A percentile compares a stretch with the other conserved stretches of the same genome.
Conservation (phyloP, 768 basidiomycete species). For the Leccinum imitatum region DNA sequence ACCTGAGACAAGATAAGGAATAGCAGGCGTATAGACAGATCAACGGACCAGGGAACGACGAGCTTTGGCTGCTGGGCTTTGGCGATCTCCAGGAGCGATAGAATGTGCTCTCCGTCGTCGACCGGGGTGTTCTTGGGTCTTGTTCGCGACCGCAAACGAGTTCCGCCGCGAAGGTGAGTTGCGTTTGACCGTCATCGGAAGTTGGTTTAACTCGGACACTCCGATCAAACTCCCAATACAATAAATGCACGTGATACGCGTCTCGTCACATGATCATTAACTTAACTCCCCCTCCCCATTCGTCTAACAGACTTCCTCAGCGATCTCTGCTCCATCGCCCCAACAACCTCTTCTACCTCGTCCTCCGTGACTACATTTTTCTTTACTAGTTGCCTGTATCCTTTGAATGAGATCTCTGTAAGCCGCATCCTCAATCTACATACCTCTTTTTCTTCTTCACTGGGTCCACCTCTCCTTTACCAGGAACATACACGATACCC, state of each 20-base stretch:
- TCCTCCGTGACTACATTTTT: conserved; percentile 63
- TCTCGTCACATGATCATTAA: conserved; percentile 31
- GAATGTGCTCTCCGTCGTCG: conserved; percentile 68
- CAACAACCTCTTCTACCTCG: conserved; percentile 48
- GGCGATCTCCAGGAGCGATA: conserved; percentile 67
- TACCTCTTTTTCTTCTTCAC: conserved; percentile 72
- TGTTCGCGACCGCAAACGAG: conserved; percentile 66
- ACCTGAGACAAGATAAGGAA: conserved; percentile 40
- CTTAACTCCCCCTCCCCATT: conserved; percentile 34
- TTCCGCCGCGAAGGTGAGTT: conserved; percentile 48
- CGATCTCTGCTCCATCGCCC: conserved; percentile 31
- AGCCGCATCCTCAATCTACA: conserved; percentile 16
- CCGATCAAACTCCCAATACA: conserved; percentile 6
- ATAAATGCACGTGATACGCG: conserved; percentile 31
- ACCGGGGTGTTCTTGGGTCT: conserved; percentile 47
- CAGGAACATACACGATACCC: conserved; percentile 33
- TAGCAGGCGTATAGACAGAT: neutral
- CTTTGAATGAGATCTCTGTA: conserved; percentile 3
- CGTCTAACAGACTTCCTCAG: conserved; percentile 33
- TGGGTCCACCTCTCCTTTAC: conserved; percentile 37
- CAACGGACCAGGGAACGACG: conserved; percentile 63
- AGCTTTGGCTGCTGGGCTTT: conserved; percentile 69
- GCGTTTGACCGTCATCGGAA: neutral
- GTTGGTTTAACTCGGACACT: neutral
- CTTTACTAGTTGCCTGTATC: conserved; percentile 50